Evolutionary conservation across 805 yeast species (phyloP).

Genomic region (Candida dajiaensis): DNA sequence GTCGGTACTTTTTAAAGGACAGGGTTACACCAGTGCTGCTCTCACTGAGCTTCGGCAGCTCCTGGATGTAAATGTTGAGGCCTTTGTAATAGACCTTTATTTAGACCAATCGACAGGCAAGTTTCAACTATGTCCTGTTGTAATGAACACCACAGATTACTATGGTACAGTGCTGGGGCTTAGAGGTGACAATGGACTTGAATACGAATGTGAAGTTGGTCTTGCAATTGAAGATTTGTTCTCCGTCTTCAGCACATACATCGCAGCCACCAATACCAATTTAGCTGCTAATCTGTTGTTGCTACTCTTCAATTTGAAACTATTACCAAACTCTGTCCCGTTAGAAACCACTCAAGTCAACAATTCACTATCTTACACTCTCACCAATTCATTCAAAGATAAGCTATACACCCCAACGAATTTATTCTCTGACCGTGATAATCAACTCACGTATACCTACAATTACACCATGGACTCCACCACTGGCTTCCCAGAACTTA

Average conservation of each 20-base stretch:
- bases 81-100: constrained; percentile 48
- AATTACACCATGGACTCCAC: constrained; percentile 6
- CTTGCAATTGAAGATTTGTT: constrained; percentile 25
- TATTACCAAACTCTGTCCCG: constrained; percentile 4
- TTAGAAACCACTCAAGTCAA: constrained; percentile 10
- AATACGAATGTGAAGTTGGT: constrained; percentile 20
- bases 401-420: constrained; percentile 27
- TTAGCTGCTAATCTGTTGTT: constrained; percentile 39
- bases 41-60: constrained; percentile 25
- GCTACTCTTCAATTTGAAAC: constrained; percentile 32
- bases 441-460: constrained; percentile 13
- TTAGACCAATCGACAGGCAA: constrained; percentile 39
- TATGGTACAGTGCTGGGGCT: constrained; percentile 2
- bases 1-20: constrained; percentile 25
- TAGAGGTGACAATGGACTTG: constrained; percentile 9
- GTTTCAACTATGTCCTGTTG: constrained; percentile 58
- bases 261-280: constrained; percentile 38
- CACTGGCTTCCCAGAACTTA: constrained; percentile 30
- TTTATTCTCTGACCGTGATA: constrained; percentile 17
- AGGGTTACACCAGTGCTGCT: constrained; percentile 29
- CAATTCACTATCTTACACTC: constrained; percentile 21
- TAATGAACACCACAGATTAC: constrained; percentile 23
- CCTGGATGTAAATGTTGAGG: constrained; percentile 39
- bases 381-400: constrained; percentile 11
- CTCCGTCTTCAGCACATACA: constrained; percentile 26